These are phyloP conservation scores for Infundibulicybe gibba DNA, from an alignment of 768 basidiomycete species.

Conservation along the genomic window DNA sequence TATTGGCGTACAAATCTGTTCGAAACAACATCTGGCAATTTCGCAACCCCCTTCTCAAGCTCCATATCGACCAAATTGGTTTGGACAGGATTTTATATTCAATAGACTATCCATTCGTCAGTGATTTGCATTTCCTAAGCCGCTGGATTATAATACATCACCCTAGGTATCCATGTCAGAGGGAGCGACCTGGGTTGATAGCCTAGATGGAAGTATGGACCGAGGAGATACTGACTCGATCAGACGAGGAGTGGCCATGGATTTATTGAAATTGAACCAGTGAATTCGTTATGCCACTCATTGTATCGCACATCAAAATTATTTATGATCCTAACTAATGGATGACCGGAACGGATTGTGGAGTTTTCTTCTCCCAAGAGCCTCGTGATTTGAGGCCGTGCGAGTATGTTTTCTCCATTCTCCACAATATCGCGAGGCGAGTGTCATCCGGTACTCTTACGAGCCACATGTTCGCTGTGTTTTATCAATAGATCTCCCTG, in stretches of 20 bases:
- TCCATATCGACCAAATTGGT: slow-evolving; percentile 37
- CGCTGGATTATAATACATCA: not conserved
- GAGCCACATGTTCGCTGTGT: too few species aligned
- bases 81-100: slow-evolving; percentile 37
- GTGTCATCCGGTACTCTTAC: too few species aligned
- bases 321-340: not conserved
- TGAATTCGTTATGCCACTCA: not conserved
- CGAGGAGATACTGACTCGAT: slow-evolving; percentile 18
- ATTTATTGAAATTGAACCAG: slow-evolving; percentile 22
- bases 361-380: too few species aligned
- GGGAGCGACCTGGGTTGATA: slow-evolving; percentile 20
- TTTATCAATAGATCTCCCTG: too few species aligned
- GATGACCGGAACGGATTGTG: too few species aligned
- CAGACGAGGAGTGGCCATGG: slow-evolving; percentile 22
- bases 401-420: too few species aligned
- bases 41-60: slow-evolving; percentile 34
- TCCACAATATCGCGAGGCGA: too few species aligned
- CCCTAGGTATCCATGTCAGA: slow-evolving; percentile 15
- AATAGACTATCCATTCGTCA: slow-evolving; percentile 32
- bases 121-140: not conserved
- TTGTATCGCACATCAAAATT: not conserved
- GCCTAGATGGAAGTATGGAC: slow-evolving; percentile 13
- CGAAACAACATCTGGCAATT: slow-evolving; percentile 38
- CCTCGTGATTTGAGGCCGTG: too few species aligned
- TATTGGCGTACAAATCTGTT: slow-evolving; percentile 37